These are phyloP conservation scores for Termitomyces sp. DNA, from an alignment of 768 basidiomycete species.

Conservation along the genomic window DNA sequence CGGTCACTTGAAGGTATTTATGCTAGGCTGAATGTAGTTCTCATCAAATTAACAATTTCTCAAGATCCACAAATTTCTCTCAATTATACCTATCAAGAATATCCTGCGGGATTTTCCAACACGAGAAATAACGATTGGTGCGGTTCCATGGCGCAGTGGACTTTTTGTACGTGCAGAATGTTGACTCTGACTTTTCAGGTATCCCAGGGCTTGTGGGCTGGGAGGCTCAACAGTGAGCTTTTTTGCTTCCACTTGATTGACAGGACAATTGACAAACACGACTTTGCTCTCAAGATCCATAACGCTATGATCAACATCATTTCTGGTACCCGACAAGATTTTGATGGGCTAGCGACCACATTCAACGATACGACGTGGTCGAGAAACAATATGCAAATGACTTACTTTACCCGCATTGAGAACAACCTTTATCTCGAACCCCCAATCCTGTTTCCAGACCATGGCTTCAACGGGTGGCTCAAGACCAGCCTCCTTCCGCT, in stretches of 20 bases:
- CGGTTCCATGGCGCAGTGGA: too few relatives aligned
- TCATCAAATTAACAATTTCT: not conserved
- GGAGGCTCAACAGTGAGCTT: constrained; percentile 25
- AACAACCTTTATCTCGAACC: constrained; percentile 15
- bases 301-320: constrained; percentile 26
- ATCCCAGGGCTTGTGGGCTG: constrained; percentile 22
- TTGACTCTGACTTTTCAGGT: constrained; percentile 11
- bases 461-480: constrained; percentile 26
- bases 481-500: constrained; percentile 15
- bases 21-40: not conserved
- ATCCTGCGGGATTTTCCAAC: constrained; percentile 19
- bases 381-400: constrained; percentile 20
- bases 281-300: constrained; percentile 13
- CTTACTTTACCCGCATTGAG: constrained; percentile 22
- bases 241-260: not conserved
- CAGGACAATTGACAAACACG: not conserved
- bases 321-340: constrained; percentile 18
- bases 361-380: constrained; percentile 23
- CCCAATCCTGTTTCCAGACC: constrained; percentile 12
- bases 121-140: constrained; percentile 20
- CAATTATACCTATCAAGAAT: constrained; percentile 24
- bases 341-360: constrained; percentile 18
- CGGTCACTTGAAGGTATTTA: constrained; percentile 20
- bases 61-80: constrained; percentile 19
- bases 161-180: not conserved